Conservation (phyloP, 768 basidiomycete genomes). For the Naganishia randhawae region DNA sequence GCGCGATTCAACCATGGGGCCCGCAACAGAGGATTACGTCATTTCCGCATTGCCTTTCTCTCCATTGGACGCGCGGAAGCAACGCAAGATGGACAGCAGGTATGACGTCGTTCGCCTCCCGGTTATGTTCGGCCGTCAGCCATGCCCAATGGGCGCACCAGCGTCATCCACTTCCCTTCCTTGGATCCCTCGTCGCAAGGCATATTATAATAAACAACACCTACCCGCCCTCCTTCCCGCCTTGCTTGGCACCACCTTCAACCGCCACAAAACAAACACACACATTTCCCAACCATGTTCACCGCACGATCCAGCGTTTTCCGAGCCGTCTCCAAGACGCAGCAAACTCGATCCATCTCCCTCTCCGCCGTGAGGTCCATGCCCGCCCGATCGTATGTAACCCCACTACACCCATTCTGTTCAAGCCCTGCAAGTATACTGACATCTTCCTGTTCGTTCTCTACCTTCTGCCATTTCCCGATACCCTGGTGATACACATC, state of each 20-base stretch:
- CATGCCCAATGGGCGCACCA: background rate
- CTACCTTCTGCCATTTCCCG: background rate
- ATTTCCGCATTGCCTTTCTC: too few species aligned
- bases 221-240: too few species aligned
- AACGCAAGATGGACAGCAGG: too few species aligned
- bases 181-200: background rate
- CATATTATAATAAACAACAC: background rate
- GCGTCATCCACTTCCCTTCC: background rate
- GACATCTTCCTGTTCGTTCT: background rate
- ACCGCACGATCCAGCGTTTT: conserved; percentile 1
- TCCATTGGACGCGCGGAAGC: too few species aligned
- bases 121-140: background rate
- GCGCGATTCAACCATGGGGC: too few species aligned
- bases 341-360: background rate
- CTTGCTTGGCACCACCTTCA: background rate
- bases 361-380: conserved; percentile 3
- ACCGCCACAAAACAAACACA: background rate
- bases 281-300: background rate
- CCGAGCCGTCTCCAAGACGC: conserved; percentile 5
- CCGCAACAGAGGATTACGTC: too few species aligned
- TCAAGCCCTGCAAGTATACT: background rate
- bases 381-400: background rate
- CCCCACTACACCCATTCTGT: background rate
- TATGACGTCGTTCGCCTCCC: background rate
- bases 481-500: background rate